Conservation (phyloP, 129 eudicot genomes). For the Apium graveolens region DNA sequence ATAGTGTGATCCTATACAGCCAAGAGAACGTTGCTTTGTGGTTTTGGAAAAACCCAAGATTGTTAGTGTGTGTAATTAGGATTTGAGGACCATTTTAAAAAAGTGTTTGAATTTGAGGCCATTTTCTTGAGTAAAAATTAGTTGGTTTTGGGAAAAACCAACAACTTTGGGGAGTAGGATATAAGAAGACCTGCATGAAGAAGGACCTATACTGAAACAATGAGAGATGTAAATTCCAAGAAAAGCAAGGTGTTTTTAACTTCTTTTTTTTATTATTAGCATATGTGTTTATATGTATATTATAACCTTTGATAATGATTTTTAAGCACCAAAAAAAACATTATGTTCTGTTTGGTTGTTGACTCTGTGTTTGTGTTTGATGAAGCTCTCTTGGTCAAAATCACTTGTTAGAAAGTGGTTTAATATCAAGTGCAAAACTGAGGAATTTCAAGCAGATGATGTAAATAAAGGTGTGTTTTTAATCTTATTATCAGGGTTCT, state of each 20-base stretch:
- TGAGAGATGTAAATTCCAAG: constrained; percentile 73
- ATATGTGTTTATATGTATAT: background rate
- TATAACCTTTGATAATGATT: background rate
- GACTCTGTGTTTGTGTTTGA: constrained; percentile 11
- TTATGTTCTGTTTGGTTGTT: constrained; percentile 4
- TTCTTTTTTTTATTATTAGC: background rate
- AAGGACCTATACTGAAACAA: constrained; percentile 30
- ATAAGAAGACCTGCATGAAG: constrained; percentile 44
- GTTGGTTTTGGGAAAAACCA: constrained; percentile 11
- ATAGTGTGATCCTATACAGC: background rate
- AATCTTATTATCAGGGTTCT: background rate
- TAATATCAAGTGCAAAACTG: constrained; percentile 67
- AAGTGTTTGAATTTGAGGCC: constrained; percentile 6
- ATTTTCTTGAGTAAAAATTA: constrained; percentile 6
- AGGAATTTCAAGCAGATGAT: constrained; percentile 52
- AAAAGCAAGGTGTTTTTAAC: constrained; percentile 82
- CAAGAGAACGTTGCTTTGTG: constrained; percentile 15
- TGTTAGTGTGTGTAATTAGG: background rate
- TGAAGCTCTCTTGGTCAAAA: constrained; percentile 90
- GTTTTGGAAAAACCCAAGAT: constrained; percentile 9
- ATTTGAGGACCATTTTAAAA: background rate
- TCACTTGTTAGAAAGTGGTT: constrained; percentile 84
- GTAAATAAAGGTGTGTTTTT: constrained; percentile 51
- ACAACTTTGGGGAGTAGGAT: constrained; percentile 15
- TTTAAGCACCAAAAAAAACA: background rate